A percentile compares a stretch with the other conserved stretches of the same genome.
Evolutionary conservation across 805 yeast species (phyloP).

Genomic region (Torulaspora gathmanii): DNA sequence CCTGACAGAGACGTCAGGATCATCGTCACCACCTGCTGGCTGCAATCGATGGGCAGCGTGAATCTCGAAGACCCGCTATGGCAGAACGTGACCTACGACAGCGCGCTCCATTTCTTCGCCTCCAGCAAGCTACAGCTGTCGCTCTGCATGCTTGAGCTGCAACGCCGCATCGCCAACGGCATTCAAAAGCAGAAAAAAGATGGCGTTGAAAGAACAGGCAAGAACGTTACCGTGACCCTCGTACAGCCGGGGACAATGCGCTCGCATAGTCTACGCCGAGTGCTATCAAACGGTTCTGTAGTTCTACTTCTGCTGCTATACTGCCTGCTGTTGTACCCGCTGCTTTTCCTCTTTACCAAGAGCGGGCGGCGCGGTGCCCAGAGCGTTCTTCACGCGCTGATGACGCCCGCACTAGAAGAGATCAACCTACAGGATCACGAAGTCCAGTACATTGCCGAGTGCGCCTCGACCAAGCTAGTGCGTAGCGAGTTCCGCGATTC

Average conservation of each 20-base stretch:
- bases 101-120: constrained; percentile 77
- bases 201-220: constrained; percentile 36
- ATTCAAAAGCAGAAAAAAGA: constrained; percentile 56
- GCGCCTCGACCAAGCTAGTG: constrained; percentile 49
- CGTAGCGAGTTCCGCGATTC: constrained; percentile 62
- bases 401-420: constrained; percentile 64
- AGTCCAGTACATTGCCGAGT: constrained; percentile 59
- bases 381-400: constrained; percentile 60
- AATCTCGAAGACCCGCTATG: constrained; percentile 61
- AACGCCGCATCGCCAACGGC: constrained; percentile 52
- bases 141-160: constrained; percentile 74
- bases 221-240: constrained; percentile 63
- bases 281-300: constrained; percentile 69
- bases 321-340: constrained; percentile 60
- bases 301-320: constrained; percentile 56
- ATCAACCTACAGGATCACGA: constrained; percentile 54
- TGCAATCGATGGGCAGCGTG: constrained; percentile 68
- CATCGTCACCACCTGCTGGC: constrained; percentile 68
- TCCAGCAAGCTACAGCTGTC: constrained; percentile 73
- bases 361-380: constrained; percentile 77
- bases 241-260: constrained; percentile 94
- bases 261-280: constrained; percentile 77
- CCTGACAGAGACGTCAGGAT: constrained; percentile 92
- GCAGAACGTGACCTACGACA: constrained; percentile 49
- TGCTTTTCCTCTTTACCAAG: constrained; percentile 78